Evolutionary conservation across 495 filamentous ascomycete species (phyloP).

Genomic region (Geoglossum glabrum): DNA sequence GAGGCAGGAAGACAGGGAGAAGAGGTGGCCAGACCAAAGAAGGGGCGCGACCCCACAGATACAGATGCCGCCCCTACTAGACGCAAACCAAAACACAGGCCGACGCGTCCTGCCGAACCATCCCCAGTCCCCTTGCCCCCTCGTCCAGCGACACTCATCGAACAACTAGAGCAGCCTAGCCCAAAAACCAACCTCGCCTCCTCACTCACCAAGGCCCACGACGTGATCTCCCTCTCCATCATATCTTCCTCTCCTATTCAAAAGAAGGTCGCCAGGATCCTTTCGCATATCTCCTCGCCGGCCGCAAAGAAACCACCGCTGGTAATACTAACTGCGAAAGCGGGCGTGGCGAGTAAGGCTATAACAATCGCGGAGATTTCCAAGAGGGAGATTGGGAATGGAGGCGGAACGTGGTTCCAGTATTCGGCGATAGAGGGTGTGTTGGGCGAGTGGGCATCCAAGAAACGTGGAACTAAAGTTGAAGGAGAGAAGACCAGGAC

Average conservation of each 20-base stretch:
- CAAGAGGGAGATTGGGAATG: conserved; percentile 34
- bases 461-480: not conserved
- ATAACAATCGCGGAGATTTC: conserved; percentile 44
- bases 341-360: conserved; percentile 32
- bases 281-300: conserved; percentile 18
- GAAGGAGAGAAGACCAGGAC: not conserved
- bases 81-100: not conserved
- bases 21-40: not conserved
- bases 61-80: no score
- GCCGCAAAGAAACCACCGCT: conserved; percentile 10
- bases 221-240: conserved; percentile 18
- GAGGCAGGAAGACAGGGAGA: not conserved
- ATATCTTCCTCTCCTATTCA: conserved; percentile 34
- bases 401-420: conserved; percentile 34
- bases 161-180: not conserved
- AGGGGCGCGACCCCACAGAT: no score
- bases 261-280: conserved; percentile 27
- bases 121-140: not conserved
- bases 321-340: conserved; percentile 31
- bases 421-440: conserved; percentile 24
- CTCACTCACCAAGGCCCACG: not conserved
- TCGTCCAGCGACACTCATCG: not conserved
- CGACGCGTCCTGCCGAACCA: not conserved
- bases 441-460: conserved; percentile 15
- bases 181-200: not conserved